phyloP scores from a whole-genome alignment of 768 basidiomycete species.

The Auriscalpium orientale region DNA sequence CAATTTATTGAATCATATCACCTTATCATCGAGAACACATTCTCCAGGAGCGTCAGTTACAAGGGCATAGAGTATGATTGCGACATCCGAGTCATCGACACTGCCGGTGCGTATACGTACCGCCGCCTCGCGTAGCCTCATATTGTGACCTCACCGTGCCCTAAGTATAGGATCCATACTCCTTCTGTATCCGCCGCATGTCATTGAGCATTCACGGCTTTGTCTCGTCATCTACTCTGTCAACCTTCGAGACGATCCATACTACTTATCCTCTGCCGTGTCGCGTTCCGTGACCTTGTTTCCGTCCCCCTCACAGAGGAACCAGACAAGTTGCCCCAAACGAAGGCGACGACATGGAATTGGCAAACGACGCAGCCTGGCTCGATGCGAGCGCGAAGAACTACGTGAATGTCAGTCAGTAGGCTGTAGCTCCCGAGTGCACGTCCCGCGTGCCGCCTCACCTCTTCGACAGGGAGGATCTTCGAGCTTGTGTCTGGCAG shows the following conservation, averaged over 20 bases:
- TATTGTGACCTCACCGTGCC: not conserved
- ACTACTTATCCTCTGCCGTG: conserved; percentile 50
- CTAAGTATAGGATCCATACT: conserved; percentile 95
- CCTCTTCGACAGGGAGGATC: conserved; percentile 50
- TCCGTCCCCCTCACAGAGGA: conserved; percentile 8
- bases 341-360: conserved; percentile 71
- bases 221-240: conserved; percentile 94
- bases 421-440: not conserved
- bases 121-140: conserved; percentile 4
- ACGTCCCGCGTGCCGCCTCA: not conserved
- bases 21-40: conserved; percentile 89
- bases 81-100: conserved; percentile 97
- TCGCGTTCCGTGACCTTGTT: not conserved
- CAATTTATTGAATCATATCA: conserved; percentile 90
- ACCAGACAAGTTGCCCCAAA: conserved; percentile 66
- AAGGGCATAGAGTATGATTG: conserved; percentile 91
- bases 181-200: conserved; percentile 87
- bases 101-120: conserved; percentile 60
- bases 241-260: conserved; percentile 88
- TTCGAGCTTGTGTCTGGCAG: conserved; percentile 78
- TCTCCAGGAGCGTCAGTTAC: conserved; percentile 77
- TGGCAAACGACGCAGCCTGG: conserved; percentile 65
- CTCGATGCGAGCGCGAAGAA: conserved; percentile 86
- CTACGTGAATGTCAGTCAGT: conserved; percentile 83
- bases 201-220: conserved; percentile 96